Conservation (phyloP, 2,329 filamentous ascomycete species). For the Fusarium solani-melongenae region DNA sequence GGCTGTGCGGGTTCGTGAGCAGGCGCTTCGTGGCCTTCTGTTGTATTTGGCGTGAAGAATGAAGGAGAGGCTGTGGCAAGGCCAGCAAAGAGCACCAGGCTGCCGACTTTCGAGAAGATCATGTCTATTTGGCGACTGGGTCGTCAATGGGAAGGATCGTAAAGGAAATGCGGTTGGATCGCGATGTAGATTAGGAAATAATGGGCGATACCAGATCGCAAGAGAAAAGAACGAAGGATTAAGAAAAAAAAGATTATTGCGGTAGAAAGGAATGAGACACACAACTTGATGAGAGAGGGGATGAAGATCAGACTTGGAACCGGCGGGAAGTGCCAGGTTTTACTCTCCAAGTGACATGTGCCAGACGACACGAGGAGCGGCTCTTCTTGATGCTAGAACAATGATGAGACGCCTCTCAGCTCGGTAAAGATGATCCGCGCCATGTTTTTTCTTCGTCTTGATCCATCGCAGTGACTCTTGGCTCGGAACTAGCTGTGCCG, state of each 20-base stretch:
- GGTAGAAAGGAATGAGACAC: background rate
- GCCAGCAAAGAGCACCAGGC: slow-evolving; percentile 14
- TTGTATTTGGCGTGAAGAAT: slow-evolving; percentile 14
- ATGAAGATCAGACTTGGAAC: background rate
- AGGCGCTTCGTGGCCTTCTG: background rate
- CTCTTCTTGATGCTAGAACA: background rate
- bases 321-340: background rate
- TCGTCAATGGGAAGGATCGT: background rate
- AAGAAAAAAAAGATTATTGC: background rate
- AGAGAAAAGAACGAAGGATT: slow-evolving; percentile 6
- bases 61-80: slow-evolving; percentile 24
- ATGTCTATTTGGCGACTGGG: background rate
- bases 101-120: slow-evolving; percentile 17
- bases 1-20: background rate
- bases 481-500: background rate
- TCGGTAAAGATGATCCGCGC: background rate
- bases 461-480: background rate
- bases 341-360: background rate
- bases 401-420: background rate
- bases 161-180: background rate
- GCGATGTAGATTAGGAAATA: background rate
- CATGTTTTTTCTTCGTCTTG: background rate
- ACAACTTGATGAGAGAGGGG: background rate
- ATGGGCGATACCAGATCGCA: slow-evolving; percentile 33
- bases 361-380: background rate